These are phyloP conservation scores for Ceratobasidium sp. DNA, from an alignment of 1,284 basidiomycete genomes.

Conservation along the genomic window DNA sequence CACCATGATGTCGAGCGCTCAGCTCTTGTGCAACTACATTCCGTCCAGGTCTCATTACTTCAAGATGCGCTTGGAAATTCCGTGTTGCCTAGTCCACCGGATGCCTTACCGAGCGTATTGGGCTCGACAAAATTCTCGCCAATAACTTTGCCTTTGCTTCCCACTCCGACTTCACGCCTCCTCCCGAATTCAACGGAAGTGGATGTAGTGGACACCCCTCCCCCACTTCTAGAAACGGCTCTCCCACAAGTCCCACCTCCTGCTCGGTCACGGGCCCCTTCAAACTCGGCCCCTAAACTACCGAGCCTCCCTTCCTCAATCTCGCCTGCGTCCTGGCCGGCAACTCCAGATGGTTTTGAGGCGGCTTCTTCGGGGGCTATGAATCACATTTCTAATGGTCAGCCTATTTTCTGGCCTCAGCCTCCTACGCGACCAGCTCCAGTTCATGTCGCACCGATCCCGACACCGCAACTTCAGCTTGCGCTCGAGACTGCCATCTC, in stretches of 20 bases:
- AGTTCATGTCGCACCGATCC: slow-evolving; percentile 29
- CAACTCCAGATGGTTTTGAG: neutral
- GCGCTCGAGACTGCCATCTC: slow-evolving; percentile 40
- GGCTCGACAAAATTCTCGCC: neutral
- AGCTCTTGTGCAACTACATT: slow-evolving; percentile 15
- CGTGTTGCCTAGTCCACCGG: slow-evolving; percentile 9
- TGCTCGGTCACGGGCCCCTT: slow-evolving; percentile 7
- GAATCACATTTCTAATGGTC: neutral
- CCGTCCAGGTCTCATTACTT: slow-evolving; percentile 14
- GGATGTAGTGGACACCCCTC: slow-evolving; percentile 35
- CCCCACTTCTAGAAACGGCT: slow-evolving; percentile 29
- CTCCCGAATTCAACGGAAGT: slow-evolving; percentile 29
- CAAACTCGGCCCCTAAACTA: neutral
- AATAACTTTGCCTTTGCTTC: neutral
- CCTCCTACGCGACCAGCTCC: slow-evolving; percentile 16
- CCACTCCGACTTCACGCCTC: neutral
- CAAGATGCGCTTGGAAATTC: slow-evolving; percentile 42
- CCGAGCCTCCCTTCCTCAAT: neutral
- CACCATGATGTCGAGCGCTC: slow-evolving; percentile 7
- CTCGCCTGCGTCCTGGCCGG: neutral
- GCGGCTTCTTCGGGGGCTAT: neutral
- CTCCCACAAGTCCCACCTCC: slow-evolving; percentile 25
- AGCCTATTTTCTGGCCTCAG: slow-evolving; percentile 7
- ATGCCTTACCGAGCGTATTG: neutral
- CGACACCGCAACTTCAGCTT: slow-evolving; percentile 26